Evolutionary conservation across 352 stramenopile genomes (phyloP), one percentile per base, ranked within the genome.

Genomic region (Globisporangium canariense): DNA sequence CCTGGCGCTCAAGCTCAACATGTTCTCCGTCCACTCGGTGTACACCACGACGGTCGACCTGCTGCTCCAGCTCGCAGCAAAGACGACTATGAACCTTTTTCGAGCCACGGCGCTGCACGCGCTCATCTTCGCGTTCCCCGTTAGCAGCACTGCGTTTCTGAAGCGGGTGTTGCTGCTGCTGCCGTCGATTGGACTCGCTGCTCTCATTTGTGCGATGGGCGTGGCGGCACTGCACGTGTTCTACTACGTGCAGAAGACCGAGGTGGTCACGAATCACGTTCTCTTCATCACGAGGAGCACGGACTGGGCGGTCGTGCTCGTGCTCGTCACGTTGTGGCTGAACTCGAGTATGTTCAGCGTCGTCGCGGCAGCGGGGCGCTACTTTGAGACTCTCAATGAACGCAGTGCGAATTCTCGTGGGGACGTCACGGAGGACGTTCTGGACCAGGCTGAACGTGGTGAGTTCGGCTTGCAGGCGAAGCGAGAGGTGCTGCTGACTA

Each of bases 391-490:
- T 20, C 62, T 74, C 3, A 62, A 73, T 3, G 68, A 80, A 22
- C 75, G 75, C 18, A 61, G 74, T 52, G 62, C 67, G 14, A 81
- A 68, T 10, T 73, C 69, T 3, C 69, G 74, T 9, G 71, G 73
- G 14, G 70, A 85, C 28, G 49, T 89, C 3, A 76, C 74, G 0
- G 72, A 83, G 32, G 73, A 88, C 11, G 65, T 88, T 8, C 64
- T 91, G 16, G 72, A 80, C 20, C 76, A 88, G 18, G 82, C 82
- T 0, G 79, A 91, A 30, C 70, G 78, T 11, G 82, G 82, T 7
- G 79, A 91, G 55, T 89, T 91, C 40, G 79, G 82, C 0, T 70
- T 91, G 6, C 80, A 87, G 69, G 82, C 79, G n/a, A 85, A 88
- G 50, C 70, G 64, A 9, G 82, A 88, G 62, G 79, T 79, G 36